Conservation (phyloP, 331 rosid genomes). For the Dryas integrifolia region DNA sequence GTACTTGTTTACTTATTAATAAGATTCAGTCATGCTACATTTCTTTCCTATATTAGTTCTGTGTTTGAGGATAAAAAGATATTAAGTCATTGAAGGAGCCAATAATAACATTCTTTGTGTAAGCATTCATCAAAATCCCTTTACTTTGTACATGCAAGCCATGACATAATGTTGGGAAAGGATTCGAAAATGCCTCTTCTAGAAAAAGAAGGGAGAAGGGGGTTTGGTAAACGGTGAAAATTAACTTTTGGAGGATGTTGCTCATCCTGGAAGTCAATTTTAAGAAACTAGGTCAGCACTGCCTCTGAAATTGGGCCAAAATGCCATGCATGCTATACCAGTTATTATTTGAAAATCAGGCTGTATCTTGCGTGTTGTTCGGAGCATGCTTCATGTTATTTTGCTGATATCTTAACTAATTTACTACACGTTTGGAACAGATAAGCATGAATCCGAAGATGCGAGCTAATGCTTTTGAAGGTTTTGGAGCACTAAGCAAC, state of each 20-base stretch:
- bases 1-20: background rate
- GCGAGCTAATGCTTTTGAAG: slow-evolving; percentile 90
- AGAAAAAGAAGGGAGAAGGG: background rate
- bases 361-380: slow-evolving; percentile 7
- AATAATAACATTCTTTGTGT: background rate
- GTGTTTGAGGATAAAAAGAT: too few relatives aligned
- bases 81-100: background rate
- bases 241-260: background rate
- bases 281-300: background rate
- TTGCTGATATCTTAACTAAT: background rate
- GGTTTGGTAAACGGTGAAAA: background rate
- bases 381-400: slow-evolving; percentile 14
- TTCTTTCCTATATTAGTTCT: too few relatives aligned
- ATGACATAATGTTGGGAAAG: background rate
- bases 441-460: slow-evolving; percentile 66
- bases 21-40: background rate
- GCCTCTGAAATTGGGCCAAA: background rate
- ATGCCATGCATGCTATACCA: background rate
- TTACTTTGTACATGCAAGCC: background rate
- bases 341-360: background rate
- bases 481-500: slow-evolving; percentile 80
- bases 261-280: background rate
- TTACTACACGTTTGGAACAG: slow-evolving; percentile 40
- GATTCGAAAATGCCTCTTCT: background rate
- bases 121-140: background rate